Percentiles rank a stretch among this genome's conserved stretches.
These are phyloP conservation scores for Phytophthora aleatoria DNA, from an alignment of 352 stramenopile genomes.

Conservation along the genomic window DNA sequence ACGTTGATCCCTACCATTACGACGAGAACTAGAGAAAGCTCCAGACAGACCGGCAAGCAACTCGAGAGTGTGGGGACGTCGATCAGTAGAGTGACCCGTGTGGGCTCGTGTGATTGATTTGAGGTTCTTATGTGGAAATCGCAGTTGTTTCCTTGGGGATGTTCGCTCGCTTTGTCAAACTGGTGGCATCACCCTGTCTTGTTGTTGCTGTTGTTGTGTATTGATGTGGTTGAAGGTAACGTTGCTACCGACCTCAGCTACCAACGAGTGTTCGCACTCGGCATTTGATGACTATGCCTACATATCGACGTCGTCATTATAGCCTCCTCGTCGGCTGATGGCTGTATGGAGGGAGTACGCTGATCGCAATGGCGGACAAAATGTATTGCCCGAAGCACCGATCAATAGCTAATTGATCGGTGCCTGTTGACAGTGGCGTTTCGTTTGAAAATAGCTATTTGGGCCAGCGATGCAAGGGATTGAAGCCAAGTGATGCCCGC, in stretches of 20 bases:
- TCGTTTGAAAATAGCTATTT: conserved; percentile 15
- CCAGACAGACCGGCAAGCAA: conserved; percentile 14
- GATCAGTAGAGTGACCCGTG: conserved; percentile 3
- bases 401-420: too few species aligned
- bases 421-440: background rate
- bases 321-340: too few species aligned
- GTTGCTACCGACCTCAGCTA: too few species aligned
- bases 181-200: background rate
- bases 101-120: conserved; percentile 2
- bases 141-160: conserved; percentile 11
- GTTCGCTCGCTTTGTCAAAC: background rate
- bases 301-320: too few species aligned
- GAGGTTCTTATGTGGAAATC: conserved; percentile 22
- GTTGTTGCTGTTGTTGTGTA: background rate
- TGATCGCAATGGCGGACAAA: too few species aligned
- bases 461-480: background rate
- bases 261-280: too few species aligned
- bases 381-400: too few species aligned
- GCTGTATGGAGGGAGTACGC: too few species aligned
- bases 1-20: conserved; percentile 87
- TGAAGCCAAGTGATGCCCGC: conserved; percentile 26
- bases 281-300: too few species aligned
- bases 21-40: conserved; percentile 69
- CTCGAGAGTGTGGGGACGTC: background rate
- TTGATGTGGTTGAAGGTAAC: background rate